Evolutionary conservation across 2,329 filamentous ascomycete genomes (phyloP).

Genomic region (Xylaria polymorpha): DNA sequence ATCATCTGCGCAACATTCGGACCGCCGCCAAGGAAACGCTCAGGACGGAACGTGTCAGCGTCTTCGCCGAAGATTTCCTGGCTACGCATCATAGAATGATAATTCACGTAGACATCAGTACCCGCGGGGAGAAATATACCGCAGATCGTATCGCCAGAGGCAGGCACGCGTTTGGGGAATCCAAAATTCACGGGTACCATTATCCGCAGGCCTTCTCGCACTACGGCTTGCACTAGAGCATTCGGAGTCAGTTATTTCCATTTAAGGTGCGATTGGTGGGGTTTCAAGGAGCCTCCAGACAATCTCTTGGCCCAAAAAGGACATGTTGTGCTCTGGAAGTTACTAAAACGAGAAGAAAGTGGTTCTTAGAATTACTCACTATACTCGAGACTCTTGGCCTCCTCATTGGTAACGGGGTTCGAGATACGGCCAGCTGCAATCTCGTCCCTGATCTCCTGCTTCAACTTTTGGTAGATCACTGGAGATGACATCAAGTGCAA

Average conservation of each 20-base stretch:
- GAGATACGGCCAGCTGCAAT: constrained; percentile 36
- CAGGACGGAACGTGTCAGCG: constrained; percentile 31
- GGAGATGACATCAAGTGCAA: constrained; percentile 38
- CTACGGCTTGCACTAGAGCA: constrained; percentile 19
- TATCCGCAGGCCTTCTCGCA: constrained; percentile 28
- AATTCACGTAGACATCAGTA: constrained; percentile 32
- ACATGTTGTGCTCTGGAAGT: background rate
- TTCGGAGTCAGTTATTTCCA: background rate
- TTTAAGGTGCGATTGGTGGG: background rate
- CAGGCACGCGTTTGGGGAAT: constrained; percentile 33
- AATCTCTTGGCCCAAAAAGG: background rate
- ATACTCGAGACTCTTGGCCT: constrained; percentile 33
- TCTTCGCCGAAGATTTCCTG: constrained; percentile 31
- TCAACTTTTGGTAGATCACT: constrained; percentile 30
- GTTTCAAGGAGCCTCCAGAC: background rate
- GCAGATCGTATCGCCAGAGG: constrained; percentile 31
- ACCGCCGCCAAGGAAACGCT: constrained; percentile 26
- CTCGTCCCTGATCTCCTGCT: constrained; percentile 35
- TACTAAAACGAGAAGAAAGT: background rate
- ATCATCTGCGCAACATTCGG: constrained; percentile 21
- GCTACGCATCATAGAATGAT: constrained; percentile 22
- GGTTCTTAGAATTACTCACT: background rate
- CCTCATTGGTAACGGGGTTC: constrained; percentile 36
- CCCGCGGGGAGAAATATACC: constrained; percentile 27
- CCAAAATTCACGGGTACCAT: constrained; percentile 33